Evolutionary conservation across 805 yeast species (phyloP).

Genomic region (Kodamaea hsintzibuensis): DNA sequence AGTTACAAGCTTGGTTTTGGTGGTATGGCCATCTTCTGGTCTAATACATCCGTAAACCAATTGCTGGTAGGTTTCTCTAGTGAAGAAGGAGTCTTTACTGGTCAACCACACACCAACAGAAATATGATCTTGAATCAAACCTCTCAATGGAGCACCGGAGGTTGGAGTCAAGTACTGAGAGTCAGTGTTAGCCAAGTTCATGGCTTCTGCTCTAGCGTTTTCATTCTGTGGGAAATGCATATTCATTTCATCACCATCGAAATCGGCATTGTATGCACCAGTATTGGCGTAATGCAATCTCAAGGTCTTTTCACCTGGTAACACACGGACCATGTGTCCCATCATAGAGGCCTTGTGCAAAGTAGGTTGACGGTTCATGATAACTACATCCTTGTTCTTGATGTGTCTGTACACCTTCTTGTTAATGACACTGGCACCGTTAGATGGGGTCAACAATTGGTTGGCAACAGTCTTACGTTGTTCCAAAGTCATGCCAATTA

Average conservation of each 20-base stretch:
- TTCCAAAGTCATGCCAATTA: slow-evolving; percentile 86
- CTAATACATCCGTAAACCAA: slow-evolving; percentile 89
- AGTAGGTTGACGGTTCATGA: slow-evolving; percentile 99
- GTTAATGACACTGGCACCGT: slow-evolving; percentile 64
- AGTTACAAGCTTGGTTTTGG: slow-evolving; percentile 65
- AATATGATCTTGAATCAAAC: slow-evolving; percentile 98
- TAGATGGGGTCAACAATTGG: slow-evolving; percentile 86
- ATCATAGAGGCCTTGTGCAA: slow-evolving; percentile 99
- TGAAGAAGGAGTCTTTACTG: slow-evolving; percentile 85
- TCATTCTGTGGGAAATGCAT: slow-evolving; percentile 99
- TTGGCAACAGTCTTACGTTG: slow-evolving; percentile 95
- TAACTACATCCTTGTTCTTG: slow-evolving; percentile 89
- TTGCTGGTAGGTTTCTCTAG: slow-evolving; percentile 91
- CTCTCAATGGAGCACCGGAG: slow-evolving; percentile 97
- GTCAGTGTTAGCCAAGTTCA: slow-evolving; percentile 93
- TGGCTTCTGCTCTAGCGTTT: slow-evolving; percentile 94
- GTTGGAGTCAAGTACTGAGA: slow-evolving; percentile 98
- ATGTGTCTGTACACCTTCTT: slow-evolving; percentile 95
- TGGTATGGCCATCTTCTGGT: slow-evolving; percentile 96
- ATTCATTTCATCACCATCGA: slow-evolving; percentile 99
- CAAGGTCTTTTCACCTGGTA: slow-evolving; percentile 96
- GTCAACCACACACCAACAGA: slow-evolving; percentile 99
- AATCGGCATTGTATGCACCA: slow-evolving; percentile 98
- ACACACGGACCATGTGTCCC: slow-evolving; percentile 97
- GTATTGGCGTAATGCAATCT: slow-evolving; percentile 98